phyloP scores from a whole-genome alignment of 768 basidiomycete genomes.

The Podaxis sp. region DNA sequence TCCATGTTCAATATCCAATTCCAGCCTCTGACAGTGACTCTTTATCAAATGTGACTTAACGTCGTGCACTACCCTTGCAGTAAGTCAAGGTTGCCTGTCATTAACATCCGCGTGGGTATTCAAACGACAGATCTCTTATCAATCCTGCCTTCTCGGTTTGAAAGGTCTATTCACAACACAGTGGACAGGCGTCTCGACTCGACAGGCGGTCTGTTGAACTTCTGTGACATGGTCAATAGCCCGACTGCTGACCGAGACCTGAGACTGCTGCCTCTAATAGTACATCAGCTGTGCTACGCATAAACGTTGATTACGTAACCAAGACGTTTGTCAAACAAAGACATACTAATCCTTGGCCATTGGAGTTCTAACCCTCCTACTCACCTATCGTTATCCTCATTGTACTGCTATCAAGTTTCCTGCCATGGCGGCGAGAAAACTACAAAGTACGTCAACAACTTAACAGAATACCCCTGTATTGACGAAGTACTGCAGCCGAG shows the following conservation, averaged over 20 bases:
- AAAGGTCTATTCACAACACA: too few relatives aligned
- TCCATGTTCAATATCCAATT: neutral
- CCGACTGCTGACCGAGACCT: too few relatives aligned
- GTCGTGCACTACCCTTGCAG: too few relatives aligned
- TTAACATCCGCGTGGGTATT: too few relatives aligned
- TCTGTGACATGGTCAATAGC: too few relatives aligned
- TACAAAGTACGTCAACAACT: constrained; percentile 61
- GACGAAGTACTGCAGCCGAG: constrained; percentile 65
- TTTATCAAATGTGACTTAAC: neutral
- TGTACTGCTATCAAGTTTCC: constrained; percentile 8
- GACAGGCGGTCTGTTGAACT: too few relatives aligned
- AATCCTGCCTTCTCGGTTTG: too few relatives aligned
- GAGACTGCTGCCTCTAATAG: too few relatives aligned
- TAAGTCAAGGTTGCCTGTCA: too few relatives aligned
- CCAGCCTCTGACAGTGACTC: neutral
- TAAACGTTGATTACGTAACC: neutral
- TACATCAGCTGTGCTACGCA: too few relatives aligned
- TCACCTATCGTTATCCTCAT: neutral
- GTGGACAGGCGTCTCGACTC: too few relatives aligned
- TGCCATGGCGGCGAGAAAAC: constrained; percentile 86
- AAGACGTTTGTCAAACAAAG: neutral
- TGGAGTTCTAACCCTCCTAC: neutral
- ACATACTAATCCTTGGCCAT: neutral
- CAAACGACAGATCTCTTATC: too few relatives aligned
- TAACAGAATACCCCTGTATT: neutral